Percentiles rank a stretch among this genome's conserved stretches.
Conservation (phyloP, 2,329 filamentous ascomycete genomes). For the Monosporascus sp. region DNA sequence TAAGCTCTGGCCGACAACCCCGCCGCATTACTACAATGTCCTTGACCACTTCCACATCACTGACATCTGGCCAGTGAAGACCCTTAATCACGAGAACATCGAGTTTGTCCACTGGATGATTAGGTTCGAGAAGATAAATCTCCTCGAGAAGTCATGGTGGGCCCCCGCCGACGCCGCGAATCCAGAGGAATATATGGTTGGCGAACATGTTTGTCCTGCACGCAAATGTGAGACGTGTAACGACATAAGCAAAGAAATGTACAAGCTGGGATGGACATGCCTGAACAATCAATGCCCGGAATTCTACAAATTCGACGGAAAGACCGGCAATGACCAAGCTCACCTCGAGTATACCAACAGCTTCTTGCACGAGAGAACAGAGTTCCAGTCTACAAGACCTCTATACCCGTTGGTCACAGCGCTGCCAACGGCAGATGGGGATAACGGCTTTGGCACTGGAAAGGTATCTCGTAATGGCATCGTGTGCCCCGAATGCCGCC, state of each 20-base stretch:
- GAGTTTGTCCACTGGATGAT: conserved; percentile 41
- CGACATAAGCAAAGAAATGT: conserved; percentile 32
- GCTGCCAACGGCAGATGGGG: conserved; percentile 13
- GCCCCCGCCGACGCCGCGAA: conserved; percentile 27
- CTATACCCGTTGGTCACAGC: conserved; percentile 33
- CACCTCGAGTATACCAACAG: conserved; percentile 46
- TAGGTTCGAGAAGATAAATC: conserved; percentile 60
- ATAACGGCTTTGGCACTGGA: conserved; percentile 40
- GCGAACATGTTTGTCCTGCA: conserved; percentile 20
- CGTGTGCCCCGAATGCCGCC: conserved; percentile 59
- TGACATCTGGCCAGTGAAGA: conserved; percentile 62
- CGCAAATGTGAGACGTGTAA: conserved; percentile 37
- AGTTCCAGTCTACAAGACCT: conserved; percentile 32
- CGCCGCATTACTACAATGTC: conserved; percentile 58
- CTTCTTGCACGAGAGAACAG: conserved; percentile 52
- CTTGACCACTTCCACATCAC: conserved; percentile 66
- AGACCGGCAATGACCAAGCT: conserved; percentile 15
- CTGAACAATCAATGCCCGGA: conserved; percentile 34
- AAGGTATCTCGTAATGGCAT: conserved; percentile 56
- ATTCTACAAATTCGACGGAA: conserved; percentile 42
- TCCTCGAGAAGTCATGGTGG: conserved; percentile 55
- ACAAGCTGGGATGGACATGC: conserved; percentile 26
- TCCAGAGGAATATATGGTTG: conserved; percentile 25
- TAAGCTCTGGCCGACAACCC: conserved; percentile 42
- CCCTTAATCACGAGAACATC: conserved; percentile 29